A percentile compares a stretch with the other conserved stretches of the same genome.
Conservation (phyloP, 2,329 filamentous ascomycete species). For the Cordyceps farinosa region DNA sequence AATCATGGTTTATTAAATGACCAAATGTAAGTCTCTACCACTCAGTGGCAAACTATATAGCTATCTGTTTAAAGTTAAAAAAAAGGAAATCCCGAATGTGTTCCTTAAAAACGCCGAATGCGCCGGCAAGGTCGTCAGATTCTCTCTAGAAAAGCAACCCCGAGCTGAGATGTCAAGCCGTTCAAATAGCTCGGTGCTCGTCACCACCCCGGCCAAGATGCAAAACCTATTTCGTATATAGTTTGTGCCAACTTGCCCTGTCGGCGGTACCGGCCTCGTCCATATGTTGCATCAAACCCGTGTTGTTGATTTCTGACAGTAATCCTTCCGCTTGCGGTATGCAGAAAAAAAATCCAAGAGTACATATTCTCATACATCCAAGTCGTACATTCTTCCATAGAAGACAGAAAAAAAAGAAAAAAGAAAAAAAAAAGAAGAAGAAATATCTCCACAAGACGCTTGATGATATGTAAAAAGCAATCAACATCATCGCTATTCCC, state of each 20-base stretch:
- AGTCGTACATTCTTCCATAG: constrained; percentile 19
- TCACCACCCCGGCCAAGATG: not conserved
- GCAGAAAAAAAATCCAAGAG: constrained; percentile 13
- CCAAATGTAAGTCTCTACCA: constrained; percentile 15
- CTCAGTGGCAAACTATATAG: constrained; percentile 22
- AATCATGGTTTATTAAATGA: not conserved
- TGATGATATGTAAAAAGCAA: constrained; percentile 7
- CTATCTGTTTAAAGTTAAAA: constrained; percentile 21
- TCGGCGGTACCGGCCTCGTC: not conserved
- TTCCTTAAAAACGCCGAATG: constrained; percentile 13
- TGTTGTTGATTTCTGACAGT: not conserved
- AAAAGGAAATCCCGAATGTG: constrained; percentile 4
- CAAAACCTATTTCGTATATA: not conserved
- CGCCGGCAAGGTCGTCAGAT: not conserved
- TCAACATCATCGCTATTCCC: constrained; percentile 11
- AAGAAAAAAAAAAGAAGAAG: not conserved
- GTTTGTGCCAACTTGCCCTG: not conserved
- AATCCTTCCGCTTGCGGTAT: not conserved
- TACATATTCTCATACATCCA: constrained; percentile 18
- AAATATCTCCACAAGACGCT: constrained; percentile 10
- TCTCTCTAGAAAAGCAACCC: not conserved
- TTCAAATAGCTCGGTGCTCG: not conserved
- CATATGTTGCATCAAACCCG: not conserved
- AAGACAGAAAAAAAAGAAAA: constrained; percentile 14
- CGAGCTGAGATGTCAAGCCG: not conserved